These are phyloP conservation scores for Botrytis fragariae DNA, from an alignment of 2,329 filamentous ascomycete genomes.

Conservation along the genomic window DNA sequence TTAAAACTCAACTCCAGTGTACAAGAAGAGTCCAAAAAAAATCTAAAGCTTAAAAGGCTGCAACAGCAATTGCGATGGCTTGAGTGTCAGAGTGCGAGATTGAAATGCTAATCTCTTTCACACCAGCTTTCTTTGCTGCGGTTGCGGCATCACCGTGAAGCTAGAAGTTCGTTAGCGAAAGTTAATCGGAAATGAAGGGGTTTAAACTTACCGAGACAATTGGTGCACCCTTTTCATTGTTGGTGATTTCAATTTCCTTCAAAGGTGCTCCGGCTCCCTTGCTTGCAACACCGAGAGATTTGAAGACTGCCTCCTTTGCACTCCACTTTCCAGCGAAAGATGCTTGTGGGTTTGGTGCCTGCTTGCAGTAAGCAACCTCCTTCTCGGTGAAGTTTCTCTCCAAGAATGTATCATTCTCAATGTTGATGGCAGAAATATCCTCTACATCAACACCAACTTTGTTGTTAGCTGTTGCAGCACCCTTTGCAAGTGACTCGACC, in stretches of 20 bases:
- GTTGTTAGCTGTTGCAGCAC: slow-evolving; percentile 59
- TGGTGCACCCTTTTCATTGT: slow-evolving; percentile 78
- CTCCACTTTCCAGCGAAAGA: slow-evolving; percentile 96
- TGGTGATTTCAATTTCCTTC: slow-evolving; percentile 91
- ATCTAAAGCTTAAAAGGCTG: slow-evolving; percentile 58
- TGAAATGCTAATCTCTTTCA: slow-evolving; percentile 86
- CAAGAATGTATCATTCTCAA: slow-evolving; percentile 90
- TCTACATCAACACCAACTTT: slow-evolving; percentile 95
- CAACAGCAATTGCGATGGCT: slow-evolving; percentile 89
- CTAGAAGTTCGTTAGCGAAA: slow-evolving; percentile 46
- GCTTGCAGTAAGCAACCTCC: slow-evolving; percentile 84
- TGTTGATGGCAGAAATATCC: slow-evolving; percentile 81
- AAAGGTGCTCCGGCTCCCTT: slow-evolving; percentile 85
- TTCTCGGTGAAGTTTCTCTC: slow-evolving; percentile 87
- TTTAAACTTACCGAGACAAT: slow-evolving; percentile 70
- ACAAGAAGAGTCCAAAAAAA: slow-evolving; percentile 19
- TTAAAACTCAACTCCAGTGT: slow-evolving; percentile 12
- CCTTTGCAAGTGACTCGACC: slow-evolving; percentile 72
- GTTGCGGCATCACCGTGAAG: slow-evolving; percentile 80
- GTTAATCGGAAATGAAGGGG: slow-evolving; percentile 10
- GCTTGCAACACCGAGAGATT: slow-evolving; percentile 83
- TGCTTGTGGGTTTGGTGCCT: slow-evolving; percentile 75
- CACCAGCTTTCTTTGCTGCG: slow-evolving; percentile 80
- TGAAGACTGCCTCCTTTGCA: slow-evolving; percentile 98
- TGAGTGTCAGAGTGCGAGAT: slow-evolving; percentile 95